Base-by-base conservation (phyloP, 2,329 filamentous ascomycete genomes). In the Aphanoascus verrucosus region DNA sequence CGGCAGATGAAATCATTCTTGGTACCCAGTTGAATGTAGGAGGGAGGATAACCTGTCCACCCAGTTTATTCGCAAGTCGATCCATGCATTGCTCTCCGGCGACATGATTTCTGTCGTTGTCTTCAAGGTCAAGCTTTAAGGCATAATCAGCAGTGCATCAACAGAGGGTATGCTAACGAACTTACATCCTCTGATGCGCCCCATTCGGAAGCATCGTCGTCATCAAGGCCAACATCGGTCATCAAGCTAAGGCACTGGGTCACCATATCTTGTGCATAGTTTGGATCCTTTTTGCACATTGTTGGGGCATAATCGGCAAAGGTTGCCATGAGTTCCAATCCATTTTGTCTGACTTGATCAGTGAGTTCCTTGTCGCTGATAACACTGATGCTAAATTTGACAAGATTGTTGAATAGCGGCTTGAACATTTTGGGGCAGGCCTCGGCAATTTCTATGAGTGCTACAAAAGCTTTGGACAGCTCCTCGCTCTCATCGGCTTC, bases 1-100 rank as follows among this genome's bases (percentile, higher is more conserved):
- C 82, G 62, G 87, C 85, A 1, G 93, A 97, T 52, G 84, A 88
- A 83, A 97, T 94, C 93, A 98, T 98, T 58, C 89, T 81, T 8
- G 93, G 93, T 38, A 98, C 82, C 93, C 93, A 98, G 68, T 86
- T 85, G 72, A 97, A 98, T 0, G 91, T 97, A 0, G 90, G 90
- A 31, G 87, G 87, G 17, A 98, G 76, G 54, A 98, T 86, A n/a
- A 86, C 84, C 63, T 87, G 79, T n/a, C 93, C 93, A 54, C 93
- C 93, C 35, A 98, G 84, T 71, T 95, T 96, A 76, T 97, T 98
- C 53, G 93, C 91, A 52, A 98, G 77, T 55, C 93, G 83, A 67
- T 98, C 93, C 91, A 98, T 97, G 62, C 88, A 94, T 71, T 98
- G 93, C 71, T 98, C 93, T 56, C 93, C 93, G 42, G 91, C 93